phyloP scores from a whole-genome alignment of 1,284 basidiomycete species.

The Farysia itapuensis region DNA sequence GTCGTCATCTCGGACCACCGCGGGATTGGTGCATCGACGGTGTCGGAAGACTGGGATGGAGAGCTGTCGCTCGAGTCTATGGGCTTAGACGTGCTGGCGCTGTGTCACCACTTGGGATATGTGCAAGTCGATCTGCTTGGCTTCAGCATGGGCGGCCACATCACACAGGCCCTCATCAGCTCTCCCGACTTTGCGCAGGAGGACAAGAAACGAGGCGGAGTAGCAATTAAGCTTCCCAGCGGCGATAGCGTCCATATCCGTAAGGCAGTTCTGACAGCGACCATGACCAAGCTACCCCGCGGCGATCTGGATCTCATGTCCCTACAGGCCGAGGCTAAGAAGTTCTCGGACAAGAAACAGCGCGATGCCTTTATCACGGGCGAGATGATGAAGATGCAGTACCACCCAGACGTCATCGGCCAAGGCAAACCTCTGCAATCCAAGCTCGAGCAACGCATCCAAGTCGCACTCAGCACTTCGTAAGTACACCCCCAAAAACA shows the following conservation, averaged over 20 bases:
- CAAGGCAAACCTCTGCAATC: conserved; percentile 1
- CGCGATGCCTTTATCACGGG: conserved; percentile 28
- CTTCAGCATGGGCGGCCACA: conserved; percentile 56
- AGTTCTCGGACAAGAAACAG: conserved; percentile 9
- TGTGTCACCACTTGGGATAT: conserved; percentile 31
- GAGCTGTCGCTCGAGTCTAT: conserved; percentile 42
- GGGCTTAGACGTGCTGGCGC: conserved; percentile 43
- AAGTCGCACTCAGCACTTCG: conserved; percentile 9
- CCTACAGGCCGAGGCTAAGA: conserved; percentile 13
- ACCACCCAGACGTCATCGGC: conserved; percentile 35
- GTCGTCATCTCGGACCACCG: conserved; percentile 53
- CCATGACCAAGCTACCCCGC: conserved; percentile 52
- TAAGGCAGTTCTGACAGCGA: conserved; percentile 43
- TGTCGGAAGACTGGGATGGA: conserved; percentile 36
- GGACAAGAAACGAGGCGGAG: neutral
- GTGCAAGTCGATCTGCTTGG: conserved; percentile 42
- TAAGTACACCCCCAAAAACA: neutral
- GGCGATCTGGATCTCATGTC: conserved; percentile 29
- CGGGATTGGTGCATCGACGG: conserved; percentile 44
- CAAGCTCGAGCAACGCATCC: conserved; percentile 19
- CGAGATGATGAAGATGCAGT: conserved; percentile 46
- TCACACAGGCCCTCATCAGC: conserved; percentile 45
- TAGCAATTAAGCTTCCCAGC: conserved; percentile 1
- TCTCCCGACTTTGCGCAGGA: conserved; percentile 1
- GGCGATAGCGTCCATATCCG: conserved; percentile 25